Percentiles rank a stretch among this genome's conserved stretches.
phyloP scores from a whole-genome alignment of 1,139 yeast species.

The Eremothecium cymbalariae region DNA sequence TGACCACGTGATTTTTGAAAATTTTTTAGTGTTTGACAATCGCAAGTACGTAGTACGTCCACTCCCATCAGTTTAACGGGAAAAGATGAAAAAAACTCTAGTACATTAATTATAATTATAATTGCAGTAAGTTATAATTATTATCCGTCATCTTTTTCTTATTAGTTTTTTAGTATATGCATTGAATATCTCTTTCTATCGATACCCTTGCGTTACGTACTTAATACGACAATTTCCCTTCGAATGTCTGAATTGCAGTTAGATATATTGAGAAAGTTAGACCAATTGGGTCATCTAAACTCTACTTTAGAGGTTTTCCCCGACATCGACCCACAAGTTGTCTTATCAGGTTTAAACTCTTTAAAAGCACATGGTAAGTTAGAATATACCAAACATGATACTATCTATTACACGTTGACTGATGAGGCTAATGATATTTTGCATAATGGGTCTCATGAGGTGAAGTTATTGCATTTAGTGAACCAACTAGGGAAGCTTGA shows the following conservation, averaged over 20 bases:
- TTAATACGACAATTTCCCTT: too few species aligned
- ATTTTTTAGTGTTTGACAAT: too few species aligned
- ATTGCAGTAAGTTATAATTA: too few species aligned
- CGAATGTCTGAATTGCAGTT: conserved; percentile 37
- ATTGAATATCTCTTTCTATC: too few species aligned
- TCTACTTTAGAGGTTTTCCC: conserved; percentile 59
- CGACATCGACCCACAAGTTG: conserved; percentile 42
- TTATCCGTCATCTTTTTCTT: too few species aligned
- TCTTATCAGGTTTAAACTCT: conserved; percentile 77
- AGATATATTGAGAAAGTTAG: conserved; percentile 52
- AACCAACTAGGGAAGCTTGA: conserved; percentile 71
- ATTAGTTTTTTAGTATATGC: too few species aligned
- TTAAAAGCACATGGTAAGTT: conserved; percentile 80
- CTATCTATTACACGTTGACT: conserved; percentile 68
- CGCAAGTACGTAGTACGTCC: too few species aligned
- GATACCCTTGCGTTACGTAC: too few species aligned
- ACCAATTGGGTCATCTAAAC: conserved; percentile 49
- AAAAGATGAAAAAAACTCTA: too few species aligned
- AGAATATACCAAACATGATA: conserved; percentile 62
- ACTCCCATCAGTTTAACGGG: too few species aligned
- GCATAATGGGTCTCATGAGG: conserved; percentile 80
- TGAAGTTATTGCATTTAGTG: conserved; percentile 70
- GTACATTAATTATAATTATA: too few species aligned
- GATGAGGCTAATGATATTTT: conserved; percentile 77
- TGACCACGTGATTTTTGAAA: too few species aligned